A percentile compares a stretch with the other conserved stretches of the same genome.
Evolutionary conservation across 169 alveolate genomes (phyloP).

Genomic region (Cryptosporidium muris): DNA sequence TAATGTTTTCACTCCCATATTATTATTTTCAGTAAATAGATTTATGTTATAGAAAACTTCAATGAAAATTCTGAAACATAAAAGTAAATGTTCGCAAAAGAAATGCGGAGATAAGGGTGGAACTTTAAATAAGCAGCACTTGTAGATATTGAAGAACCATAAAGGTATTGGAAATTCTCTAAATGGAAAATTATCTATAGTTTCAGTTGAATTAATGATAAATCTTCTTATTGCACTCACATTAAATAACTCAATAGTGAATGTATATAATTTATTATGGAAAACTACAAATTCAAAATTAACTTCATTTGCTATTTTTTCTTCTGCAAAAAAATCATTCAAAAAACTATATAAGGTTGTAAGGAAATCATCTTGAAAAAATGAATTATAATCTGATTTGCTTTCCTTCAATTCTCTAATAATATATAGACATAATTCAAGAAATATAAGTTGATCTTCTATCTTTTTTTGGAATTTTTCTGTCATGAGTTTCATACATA

Average conservation of each 20-base stretch:
- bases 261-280: conserved; percentile 9
- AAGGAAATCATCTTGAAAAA: background rate
- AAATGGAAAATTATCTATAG: conserved; percentile 14
- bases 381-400: background rate
- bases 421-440: conserved; percentile 4
- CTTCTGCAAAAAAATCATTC: background rate
- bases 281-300: background rate
- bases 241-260: conserved; percentile 14
- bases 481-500: background rate
- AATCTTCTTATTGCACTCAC: conserved; percentile 3
- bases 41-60: conserved; percentile 26
- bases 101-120: background rate
- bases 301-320: background rate
- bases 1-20: conserved; percentile 5
- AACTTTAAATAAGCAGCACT: background rate
- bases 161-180: conserved; percentile 47
- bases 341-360: background rate
- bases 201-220: conserved; percentile 2
- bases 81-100: conserved; percentile 16
- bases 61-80: conserved; percentile 11
- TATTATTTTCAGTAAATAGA: conserved; percentile 1
- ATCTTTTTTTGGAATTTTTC: background rate
- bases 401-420: background rate
- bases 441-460: conserved; percentile 4
- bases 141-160: conserved; percentile 43